A percentile compares a stretch with the other conserved stretches of the same genome.
Conservation (phyloP, 495 filamentous ascomycete species). For the Hypoxylon subgilvum region DNA sequence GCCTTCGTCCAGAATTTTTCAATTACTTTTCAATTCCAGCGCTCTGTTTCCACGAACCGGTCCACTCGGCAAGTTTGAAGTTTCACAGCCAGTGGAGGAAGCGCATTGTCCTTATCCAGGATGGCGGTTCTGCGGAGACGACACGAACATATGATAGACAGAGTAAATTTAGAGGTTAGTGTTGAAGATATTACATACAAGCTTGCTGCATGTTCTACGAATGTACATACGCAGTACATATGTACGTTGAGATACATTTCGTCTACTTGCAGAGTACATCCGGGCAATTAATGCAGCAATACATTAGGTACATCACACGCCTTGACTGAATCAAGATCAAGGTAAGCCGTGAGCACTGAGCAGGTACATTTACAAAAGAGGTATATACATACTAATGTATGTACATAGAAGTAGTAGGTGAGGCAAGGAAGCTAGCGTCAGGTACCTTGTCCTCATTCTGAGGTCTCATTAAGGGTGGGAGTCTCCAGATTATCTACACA, state of each 20-base stretch:
- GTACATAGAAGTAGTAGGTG: background rate
- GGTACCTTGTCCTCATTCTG: constrained; percentile 25
- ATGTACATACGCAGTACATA: no score
- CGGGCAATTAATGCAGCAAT: no score
- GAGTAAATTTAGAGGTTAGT: constrained; percentile 9
- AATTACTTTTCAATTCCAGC: no score
- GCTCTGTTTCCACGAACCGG: constrained; percentile 8
- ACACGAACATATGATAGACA: constrained; percentile 6
- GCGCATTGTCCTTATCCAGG: background rate
- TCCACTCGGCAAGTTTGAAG: constrained; percentile 17
- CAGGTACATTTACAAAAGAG: no score
- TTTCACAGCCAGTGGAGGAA: background rate
- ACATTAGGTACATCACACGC: no score
- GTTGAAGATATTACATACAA: constrained; percentile 30
- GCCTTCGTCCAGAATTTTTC: constrained; percentile 27
- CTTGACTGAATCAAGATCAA: no score
- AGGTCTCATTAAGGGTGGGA: no score
- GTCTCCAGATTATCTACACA: constrained; percentile 26
- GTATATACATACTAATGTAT: no score
- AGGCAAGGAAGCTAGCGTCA: constrained; percentile 7
- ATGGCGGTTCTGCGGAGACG: background rate
- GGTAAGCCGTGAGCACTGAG: no score
- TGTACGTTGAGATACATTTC: no score
- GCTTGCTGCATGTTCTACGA: no score
- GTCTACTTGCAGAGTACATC: no score